Conservation (phyloP, 257 asterid genomes). For the Rauvolfia tetraphylla region DNA sequence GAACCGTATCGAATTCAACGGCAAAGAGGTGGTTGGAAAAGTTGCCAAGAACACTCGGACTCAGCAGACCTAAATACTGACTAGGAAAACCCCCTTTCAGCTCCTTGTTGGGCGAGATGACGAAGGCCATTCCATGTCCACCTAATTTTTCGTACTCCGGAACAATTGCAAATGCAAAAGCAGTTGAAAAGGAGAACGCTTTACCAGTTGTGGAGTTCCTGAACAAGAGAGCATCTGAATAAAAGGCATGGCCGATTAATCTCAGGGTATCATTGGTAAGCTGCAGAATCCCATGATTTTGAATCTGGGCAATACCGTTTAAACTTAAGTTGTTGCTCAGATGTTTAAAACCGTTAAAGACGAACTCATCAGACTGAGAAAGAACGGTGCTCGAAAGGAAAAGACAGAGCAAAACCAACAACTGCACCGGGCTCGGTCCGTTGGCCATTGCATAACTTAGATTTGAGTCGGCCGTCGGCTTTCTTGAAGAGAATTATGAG, state of each 20-base stretch:
- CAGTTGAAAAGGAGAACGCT: slow-evolving; percentile 56
- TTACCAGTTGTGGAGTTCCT: slow-evolving; percentile 41
- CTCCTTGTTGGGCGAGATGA: slow-evolving; percentile 33
- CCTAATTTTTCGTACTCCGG: slow-evolving; percentile 51
- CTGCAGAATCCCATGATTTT: slow-evolving; percentile 44
- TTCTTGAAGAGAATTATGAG: slow-evolving; percentile 3
- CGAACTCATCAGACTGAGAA: slow-evolving; percentile 41
- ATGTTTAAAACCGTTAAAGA: slow-evolving; percentile 44
- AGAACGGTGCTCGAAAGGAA: slow-evolving; percentile 29
- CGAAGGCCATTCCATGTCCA: slow-evolving; percentile 72
- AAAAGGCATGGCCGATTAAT: slow-evolving; percentile 56
- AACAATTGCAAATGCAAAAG: slow-evolving; percentile 61
- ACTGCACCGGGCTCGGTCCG: slow-evolving; percentile 2
- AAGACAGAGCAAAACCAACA: slow-evolving; percentile 23
- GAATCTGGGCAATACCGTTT: slow-evolving; percentile 48
- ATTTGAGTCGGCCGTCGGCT: neutral
- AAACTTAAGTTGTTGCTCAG: slow-evolving; percentile 27
- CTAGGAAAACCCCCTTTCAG: slow-evolving; percentile 46
- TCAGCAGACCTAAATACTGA: slow-evolving; percentile 61
- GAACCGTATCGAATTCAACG: slow-evolving; percentile 67
- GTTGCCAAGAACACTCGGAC: slow-evolving; percentile 36
- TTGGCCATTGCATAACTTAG: slow-evolving; percentile 39
- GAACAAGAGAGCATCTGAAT: slow-evolving; percentile 38
- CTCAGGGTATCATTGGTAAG: slow-evolving; percentile 42
- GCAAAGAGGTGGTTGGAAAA: slow-evolving; percentile 64